These are phyloP conservation scores for Spinacia oleracea DNA, from an alignment of 179 eudicot genomes.

Conservation along the genomic window DNA sequence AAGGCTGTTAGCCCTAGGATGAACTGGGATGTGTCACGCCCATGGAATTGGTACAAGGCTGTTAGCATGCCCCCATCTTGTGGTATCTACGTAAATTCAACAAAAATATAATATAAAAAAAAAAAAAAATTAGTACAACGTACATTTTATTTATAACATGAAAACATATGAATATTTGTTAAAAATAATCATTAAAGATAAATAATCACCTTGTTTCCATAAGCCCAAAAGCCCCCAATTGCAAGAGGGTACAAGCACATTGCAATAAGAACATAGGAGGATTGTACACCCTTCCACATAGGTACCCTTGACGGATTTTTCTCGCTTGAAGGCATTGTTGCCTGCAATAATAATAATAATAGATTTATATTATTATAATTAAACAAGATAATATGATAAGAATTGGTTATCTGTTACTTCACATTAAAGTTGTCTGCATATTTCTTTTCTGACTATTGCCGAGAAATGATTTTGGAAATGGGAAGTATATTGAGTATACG, in stretches of 20 bases:
- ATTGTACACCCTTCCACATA: slow-evolving; percentile 85
- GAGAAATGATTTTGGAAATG: too few species aligned
- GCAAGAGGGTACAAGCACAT: slow-evolving; percentile 63
- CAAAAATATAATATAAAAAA: neutral
- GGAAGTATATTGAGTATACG: neutral
- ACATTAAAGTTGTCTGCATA: too few species aligned
- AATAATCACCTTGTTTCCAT: slow-evolving; percentile 47
- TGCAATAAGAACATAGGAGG: slow-evolving; percentile 58
- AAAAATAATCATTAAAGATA: neutral
- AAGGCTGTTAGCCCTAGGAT: slow-evolving; percentile 48
- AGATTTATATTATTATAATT: neutral
- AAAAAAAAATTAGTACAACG: neutral
- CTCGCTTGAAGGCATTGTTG: slow-evolving; percentile 84
- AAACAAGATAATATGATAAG: too few species aligned
- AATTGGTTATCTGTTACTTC: too few species aligned
- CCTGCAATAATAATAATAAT: slow-evolving; percentile 41
- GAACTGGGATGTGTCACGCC: slow-evolving; percentile 48
- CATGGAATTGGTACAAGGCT: slow-evolving; percentile 55
- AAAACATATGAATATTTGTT: neutral
- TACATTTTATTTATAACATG: neutral
- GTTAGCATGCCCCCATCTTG: slow-evolving; percentile 62
- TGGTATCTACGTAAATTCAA: slow-evolving; percentile 40
- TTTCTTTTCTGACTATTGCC: too few species aligned
- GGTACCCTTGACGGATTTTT: slow-evolving; percentile 85
- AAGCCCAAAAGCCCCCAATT: slow-evolving; percentile 68